Evolutionary conservation across 306 rosid species (phyloP).

Genomic region (Comarum palustre): DNA sequence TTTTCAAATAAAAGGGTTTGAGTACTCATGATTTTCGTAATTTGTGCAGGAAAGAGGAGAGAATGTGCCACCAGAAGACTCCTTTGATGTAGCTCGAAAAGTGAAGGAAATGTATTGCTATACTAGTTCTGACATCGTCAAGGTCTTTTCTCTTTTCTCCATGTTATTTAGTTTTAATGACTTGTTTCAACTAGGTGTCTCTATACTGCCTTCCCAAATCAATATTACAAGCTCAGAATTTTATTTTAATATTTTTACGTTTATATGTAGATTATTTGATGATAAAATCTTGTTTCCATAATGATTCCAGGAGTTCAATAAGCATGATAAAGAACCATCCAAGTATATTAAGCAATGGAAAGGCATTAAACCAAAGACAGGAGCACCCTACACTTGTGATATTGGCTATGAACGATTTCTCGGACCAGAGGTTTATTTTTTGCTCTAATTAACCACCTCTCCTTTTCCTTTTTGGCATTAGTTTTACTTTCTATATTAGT

Average conservation of each 20-base stretch:
- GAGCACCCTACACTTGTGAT: constrained; percentile 98
- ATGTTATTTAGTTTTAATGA: neutral
- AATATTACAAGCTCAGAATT: constrained; percentile 14
- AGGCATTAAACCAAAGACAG: constrained; percentile 96
- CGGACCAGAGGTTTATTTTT: constrained; percentile 85
- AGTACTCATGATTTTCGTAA: constrained; percentile 28
- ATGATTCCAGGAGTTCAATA: constrained; percentile 73
- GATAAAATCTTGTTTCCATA: constrained; percentile 29
- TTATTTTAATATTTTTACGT: neutral
- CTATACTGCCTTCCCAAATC: constrained; percentile 3
- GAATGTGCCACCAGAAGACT: constrained; percentile 92
- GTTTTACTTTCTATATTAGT: constrained; percentile 13
- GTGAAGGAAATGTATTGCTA: constrained; percentile 96
- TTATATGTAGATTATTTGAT: constrained; percentile 21
- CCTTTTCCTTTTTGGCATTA: neutral
- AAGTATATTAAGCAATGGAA: constrained; percentile 91
- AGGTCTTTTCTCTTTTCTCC: constrained; percentile 53
- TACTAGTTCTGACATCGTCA: constrained; percentile 95
- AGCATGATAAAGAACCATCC: constrained; percentile 94
- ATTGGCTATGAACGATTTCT: constrained; percentile 97
- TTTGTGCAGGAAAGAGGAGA: constrained; percentile 95
- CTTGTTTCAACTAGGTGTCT: constrained; percentile 18
- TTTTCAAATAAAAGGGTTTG: neutral
- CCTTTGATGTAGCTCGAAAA: constrained; percentile 96
- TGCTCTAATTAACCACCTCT: neutral